Percentiles rank a stretch among this genome's conserved stretches.
phyloP scores from a whole-genome alignment of 1,139 yeast species.

The Yamadazyma sp. region DNA sequence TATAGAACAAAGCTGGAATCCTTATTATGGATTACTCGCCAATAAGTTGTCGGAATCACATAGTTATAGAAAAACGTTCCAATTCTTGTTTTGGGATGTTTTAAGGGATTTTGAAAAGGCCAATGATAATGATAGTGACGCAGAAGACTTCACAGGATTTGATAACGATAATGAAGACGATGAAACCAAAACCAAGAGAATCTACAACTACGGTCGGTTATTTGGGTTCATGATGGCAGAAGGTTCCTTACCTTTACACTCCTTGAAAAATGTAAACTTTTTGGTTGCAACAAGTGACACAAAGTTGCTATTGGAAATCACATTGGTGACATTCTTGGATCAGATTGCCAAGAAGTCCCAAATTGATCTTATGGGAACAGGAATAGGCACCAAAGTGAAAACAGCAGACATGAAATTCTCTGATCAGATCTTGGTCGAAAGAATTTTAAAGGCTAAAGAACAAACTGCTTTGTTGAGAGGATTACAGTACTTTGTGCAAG shows the following conservation, averaged over 20 bases:
- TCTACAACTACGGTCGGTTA: slow-evolving; percentile 74
- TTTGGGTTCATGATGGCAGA: slow-evolving; percentile 75
- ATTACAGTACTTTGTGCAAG: slow-evolving; percentile 63
- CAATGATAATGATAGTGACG: slow-evolving; percentile 43
- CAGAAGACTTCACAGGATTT: slow-evolving; percentile 35
- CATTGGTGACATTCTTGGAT: slow-evolving; percentile 68
- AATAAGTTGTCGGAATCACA: slow-evolving; percentile 70
- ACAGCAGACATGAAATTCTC: slow-evolving; percentile 44
- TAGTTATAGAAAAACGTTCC: slow-evolving; percentile 76
- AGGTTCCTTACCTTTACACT: slow-evolving; percentile 69
- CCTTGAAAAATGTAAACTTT: slow-evolving; percentile 73
- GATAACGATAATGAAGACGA: slow-evolving; percentile 31
- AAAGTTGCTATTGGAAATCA: slow-evolving; percentile 67
- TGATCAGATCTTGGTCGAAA: slow-evolving; percentile 53
- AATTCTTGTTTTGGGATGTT: slow-evolving; percentile 87
- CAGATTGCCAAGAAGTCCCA: slow-evolving; percentile 66
- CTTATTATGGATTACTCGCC: slow-evolving; percentile 84
- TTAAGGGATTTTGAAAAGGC: slow-evolving; percentile 65
- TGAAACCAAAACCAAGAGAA: slow-evolving; percentile 54
- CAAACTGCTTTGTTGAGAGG: slow-evolving; percentile 68
- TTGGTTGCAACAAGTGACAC: slow-evolving; percentile 68
- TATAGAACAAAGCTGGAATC: slow-evolving; percentile 82
- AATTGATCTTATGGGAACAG: slow-evolving; percentile 48
- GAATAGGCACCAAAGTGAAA: slow-evolving; percentile 26
- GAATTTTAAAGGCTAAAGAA: slow-evolving; percentile 61